Conservation (phyloP, 2,329 filamentous ascomycete genomes). For the Xylariaceae sp. region DNA sequence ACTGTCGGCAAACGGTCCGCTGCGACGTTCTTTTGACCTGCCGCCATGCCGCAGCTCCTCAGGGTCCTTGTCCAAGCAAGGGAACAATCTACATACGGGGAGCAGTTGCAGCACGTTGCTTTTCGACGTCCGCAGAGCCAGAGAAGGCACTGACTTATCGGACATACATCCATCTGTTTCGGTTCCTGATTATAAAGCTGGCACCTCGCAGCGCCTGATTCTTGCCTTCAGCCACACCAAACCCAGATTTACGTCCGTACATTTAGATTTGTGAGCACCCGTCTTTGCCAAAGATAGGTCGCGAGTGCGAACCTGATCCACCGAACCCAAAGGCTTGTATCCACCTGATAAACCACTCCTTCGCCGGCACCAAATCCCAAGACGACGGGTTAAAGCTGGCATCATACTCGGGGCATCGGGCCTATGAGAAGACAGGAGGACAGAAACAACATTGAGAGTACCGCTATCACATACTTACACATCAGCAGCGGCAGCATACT, state of each 20-base stretch:
- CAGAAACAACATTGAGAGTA: conserved; percentile 4
- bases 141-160: conserved; percentile 4
- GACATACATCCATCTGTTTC: too few relatives aligned
- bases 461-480: background rate
- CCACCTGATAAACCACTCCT: conserved; percentile 16
- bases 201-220: conserved; percentile 1
- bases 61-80: conserved; percentile 14
- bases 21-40: conserved; percentile 4
- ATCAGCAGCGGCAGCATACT: background rate
- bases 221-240: conserved; percentile 16
- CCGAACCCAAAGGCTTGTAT: conserved; percentile 7
- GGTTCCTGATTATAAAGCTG: conserved; percentile 17
- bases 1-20: background rate
- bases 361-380: conserved; percentile 17
- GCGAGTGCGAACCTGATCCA: conserved; percentile 1
- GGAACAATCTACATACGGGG: conserved; percentile 3
- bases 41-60: conserved; percentile 13
- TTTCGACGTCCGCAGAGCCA: too few relatives aligned
- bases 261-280: conserved; percentile 2
- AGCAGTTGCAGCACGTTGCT: background rate
- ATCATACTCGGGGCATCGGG: conserved; percentile 18
- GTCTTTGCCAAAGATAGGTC: too few relatives aligned
- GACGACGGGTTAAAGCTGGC: conserved; percentile 22
- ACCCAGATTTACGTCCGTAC: conserved; percentile 24
- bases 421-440: conserved; percentile 22